Evolutionary conservation across 768 basidiomycete species (phyloP), one percentile per base, ranked within the genome.

Genomic region (Pulveroboletus sp.): DNA sequence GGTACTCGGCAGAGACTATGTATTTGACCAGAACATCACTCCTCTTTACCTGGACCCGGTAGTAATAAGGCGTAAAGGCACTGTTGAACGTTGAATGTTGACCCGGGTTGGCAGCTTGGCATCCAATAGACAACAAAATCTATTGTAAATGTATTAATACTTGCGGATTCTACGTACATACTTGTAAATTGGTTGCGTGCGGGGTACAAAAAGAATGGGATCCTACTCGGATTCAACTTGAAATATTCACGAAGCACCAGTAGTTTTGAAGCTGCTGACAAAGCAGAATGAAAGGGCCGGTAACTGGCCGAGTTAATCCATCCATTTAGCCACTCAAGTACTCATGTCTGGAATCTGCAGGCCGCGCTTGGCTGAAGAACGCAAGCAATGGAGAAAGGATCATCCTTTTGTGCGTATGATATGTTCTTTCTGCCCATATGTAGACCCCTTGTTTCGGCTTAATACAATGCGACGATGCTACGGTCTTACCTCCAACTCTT

Each of bases 341-440:
- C 23, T 24, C 40, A 91, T 93, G 91, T 86, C 91, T 44, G 93
- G 92, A 52, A 95, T 97, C 55, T 94, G 93, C 68, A 82, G 93
- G 68, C 84, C 88, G 31, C 86, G 97, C 61, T 78, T 99, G 14
- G 82, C 93, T 24, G 97, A 98, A 70, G 97, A 99, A 71, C 84
- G 97, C 63, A 99, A 99, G 72, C 91, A 94, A 63, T 99, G 97
- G 97, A 74, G 97, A 50, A 98, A 94, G 70, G 97, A 98, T 58
- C 97, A 99, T 70, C 97, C 97, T 25, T 97, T 95, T 60, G 97
- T 97, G 69, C 72, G 91, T 79, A 48, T 29, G n/a, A 33, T 9
- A 31, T 43, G 38, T 2, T 36, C n/a, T 32, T 25, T 45, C 32
- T 48, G 20, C 42, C 43, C 45, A 29, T 20, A 27, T 32, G n/a